phyloP scores from a whole-genome alignment of 164 flowering plant genomes.

The Vitis rotundifolia region DNA sequence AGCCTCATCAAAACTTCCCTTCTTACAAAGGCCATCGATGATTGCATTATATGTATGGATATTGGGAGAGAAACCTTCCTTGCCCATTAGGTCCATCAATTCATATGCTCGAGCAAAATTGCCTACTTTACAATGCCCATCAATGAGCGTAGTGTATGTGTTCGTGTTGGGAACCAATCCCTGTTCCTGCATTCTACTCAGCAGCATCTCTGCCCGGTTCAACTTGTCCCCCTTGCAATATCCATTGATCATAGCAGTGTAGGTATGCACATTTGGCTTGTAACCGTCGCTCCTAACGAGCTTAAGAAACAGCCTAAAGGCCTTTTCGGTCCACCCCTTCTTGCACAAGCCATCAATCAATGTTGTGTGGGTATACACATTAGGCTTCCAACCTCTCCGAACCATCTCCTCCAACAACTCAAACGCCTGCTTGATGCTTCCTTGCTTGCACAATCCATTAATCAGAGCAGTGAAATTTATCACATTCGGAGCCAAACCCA shows the following conservation, averaged over 20 bases:
- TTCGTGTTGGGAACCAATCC: slow-evolving; percentile 68
- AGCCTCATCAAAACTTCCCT: slow-evolving; percentile 64
- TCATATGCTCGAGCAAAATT: slow-evolving; percentile 65
- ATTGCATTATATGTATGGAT: slow-evolving; percentile 76
- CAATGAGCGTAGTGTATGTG: slow-evolving; percentile 78
- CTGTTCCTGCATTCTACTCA: slow-evolving; percentile 77
- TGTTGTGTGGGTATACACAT: slow-evolving; percentile 84
- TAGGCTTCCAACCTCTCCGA: slow-evolving; percentile 78
- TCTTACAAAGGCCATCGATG: slow-evolving; percentile 65
- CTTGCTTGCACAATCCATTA: slow-evolving; percentile 69
- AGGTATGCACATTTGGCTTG: slow-evolving; percentile 89
- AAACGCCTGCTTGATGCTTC: slow-evolving; percentile 86
- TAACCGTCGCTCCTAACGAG: slow-evolving; percentile 77
- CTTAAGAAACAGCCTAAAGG: slow-evolving; percentile 84
- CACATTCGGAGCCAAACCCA: slow-evolving; percentile 70
- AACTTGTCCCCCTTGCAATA: slow-evolving; percentile 88
- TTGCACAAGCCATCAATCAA: slow-evolving; percentile 89
- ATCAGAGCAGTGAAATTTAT: slow-evolving; percentile 75
- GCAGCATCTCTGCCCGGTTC: slow-evolving; percentile 83
- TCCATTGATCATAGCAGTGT: slow-evolving; percentile 86
- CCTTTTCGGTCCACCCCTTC: slow-evolving; percentile 96
- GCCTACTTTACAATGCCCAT: slow-evolving; percentile 79
- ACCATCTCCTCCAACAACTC: slow-evolving; percentile 88
- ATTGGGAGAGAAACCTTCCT: slow-evolving; percentile 60
- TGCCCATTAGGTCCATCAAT: slow-evolving; percentile 61